Base-by-base conservation (phyloP, 2,329 filamentous ascomycete species). In the Colletotrichum sp. region DNA sequence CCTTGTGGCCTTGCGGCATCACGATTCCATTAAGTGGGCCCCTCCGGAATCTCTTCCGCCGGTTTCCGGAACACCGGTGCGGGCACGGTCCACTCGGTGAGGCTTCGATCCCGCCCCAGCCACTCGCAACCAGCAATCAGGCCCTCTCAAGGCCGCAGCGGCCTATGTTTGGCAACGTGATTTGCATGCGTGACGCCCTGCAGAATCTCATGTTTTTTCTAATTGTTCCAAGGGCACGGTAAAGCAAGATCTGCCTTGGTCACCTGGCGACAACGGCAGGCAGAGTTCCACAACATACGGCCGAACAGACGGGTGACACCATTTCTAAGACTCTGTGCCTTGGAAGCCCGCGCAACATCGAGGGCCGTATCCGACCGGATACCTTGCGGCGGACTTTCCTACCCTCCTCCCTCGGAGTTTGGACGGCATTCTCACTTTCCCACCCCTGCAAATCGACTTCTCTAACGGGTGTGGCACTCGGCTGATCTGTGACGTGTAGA, bases 1-100 rank as follows among this genome's bases (percentile, higher is more conserved):
- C 70, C 39, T 76, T 68, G 6, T 36, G 68, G 72, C 68, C 67
- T 71, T 49, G 36, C 32, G 32, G 72, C 72, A 62, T 75, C 66
- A 24, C 63, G 69, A 62, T 64, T 57, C 18, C 18, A 49, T 49
- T n/a, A 21, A 1, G 26, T 72, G 73, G 73, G 18, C 5, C 70
- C 6, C 3, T 13, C 63, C 69, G 73, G 73, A 73, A 73, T n/a
- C 70, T 34, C 39, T 64, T 64, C 69, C 69, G 73, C 73, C 73
- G 64, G 63, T 52, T 73, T 64, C 73, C 73, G 73, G 73, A 76
- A 34, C 9, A 64, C 70, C 73, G 73, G 73, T 59, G 57, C 44
- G 60, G 70, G 44, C 70, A 49, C 30, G 69, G 60, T 59, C 73
- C 70, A 73, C 69, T 76, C 69, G 73, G 73, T 75, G 63, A 63